Evolutionary conservation across 2,329 filamentous ascomycete genomes (phyloP), one percentile per base, ranked within the genome.

Genomic region (Neofusicoccum cordaticola): DNA sequence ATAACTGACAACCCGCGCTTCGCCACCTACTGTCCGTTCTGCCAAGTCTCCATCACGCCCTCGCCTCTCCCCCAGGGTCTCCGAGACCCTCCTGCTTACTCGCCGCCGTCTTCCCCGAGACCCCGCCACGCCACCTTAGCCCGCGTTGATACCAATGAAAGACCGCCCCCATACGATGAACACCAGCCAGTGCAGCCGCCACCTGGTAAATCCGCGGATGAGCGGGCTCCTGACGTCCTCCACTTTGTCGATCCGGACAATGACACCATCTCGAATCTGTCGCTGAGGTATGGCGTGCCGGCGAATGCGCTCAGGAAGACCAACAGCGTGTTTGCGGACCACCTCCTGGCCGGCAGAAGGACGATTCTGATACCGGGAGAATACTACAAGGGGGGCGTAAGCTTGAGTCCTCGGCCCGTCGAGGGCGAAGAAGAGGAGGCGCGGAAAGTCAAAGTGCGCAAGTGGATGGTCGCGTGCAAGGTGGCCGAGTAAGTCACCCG

Each of bases 401-500:
- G 86, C 69, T 78, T 93, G 27, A 91, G 88, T 51, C 90, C 90
- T 1, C 80, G 84, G 34, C 90, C 91, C 0, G 70, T 91, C n/a
- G 89, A 90, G 62, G 87, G 88, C 53, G 90, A 92, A 72, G 89
- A 90, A 51, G 90, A 92, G 71, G 88, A 91, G 77, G 80, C 84
- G 57, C 84, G 87, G 67, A 93, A 91, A 77, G 83, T 80, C 17
- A 88, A 88, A 72, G 83, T 94, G 39, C 83, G 91, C 47, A 85
- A 89, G 67, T 94, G 89, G 82, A 93, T 93, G 91, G 87, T 92
- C 2, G 83, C 84, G 9, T 64, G 88, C 78, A 94, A 94, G 74
- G 89, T 91, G 34, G 80, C 85, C 27, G 89, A 93, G 81, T 93
- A 88, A 78, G 44, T 53, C 27, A 44, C 50, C n/a, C 22, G 13